phyloP scores from a whole-genome alignment of 2,329 filamentous ascomycete species.

The Colletotrichum falcatum region DNA sequence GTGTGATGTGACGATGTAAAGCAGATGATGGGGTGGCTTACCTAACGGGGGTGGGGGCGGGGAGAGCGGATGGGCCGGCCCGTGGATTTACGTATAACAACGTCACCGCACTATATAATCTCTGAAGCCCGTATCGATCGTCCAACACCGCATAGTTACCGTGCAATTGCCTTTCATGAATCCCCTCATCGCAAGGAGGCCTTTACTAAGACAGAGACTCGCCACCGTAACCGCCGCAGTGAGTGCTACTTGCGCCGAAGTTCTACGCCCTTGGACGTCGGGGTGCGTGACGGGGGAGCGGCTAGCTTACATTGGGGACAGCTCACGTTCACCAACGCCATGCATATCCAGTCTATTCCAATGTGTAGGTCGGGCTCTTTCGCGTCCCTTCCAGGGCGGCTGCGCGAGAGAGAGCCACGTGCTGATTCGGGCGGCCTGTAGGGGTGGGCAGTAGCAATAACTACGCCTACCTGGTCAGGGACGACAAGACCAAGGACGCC shows the following conservation, averaged over 20 bases:
- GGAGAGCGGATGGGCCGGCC: neutral
- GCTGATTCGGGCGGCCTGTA: conserved; percentile 48
- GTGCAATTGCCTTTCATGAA: conserved; percentile 53
- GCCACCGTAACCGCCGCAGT: conserved; percentile 47
- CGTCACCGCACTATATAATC: conserved; percentile 28
- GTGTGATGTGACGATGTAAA: conserved; percentile 25
- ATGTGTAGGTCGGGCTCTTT: conserved; percentile 75
- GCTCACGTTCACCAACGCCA: conserved; percentile 61
- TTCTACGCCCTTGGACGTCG: too few relatives aligned
- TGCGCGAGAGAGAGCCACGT: conserved; percentile 38
- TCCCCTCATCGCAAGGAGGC: conserved; percentile 53
- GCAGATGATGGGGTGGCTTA: conserved; percentile 4
- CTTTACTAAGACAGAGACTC: conserved; percentile 50
- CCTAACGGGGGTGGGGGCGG: neutral
- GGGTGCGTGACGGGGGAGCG: neutral
- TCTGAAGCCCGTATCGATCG: neutral
- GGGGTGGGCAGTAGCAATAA: conserved; percentile 84
- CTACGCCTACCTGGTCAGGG: conserved; percentile 85
- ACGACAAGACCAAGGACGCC: conserved; percentile 82
- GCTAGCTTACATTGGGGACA: conserved; percentile 45
- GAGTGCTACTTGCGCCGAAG: conserved; percentile 40
- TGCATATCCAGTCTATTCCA: conserved; percentile 90
- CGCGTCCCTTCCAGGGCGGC: too few relatives aligned
- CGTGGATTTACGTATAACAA: conserved; percentile 35
- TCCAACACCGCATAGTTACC: neutral